These are phyloP conservation scores for Austroboletus niveus DNA, from an alignment of 1,284 basidiomycete genomes.

Conservation along the genomic window DNA sequence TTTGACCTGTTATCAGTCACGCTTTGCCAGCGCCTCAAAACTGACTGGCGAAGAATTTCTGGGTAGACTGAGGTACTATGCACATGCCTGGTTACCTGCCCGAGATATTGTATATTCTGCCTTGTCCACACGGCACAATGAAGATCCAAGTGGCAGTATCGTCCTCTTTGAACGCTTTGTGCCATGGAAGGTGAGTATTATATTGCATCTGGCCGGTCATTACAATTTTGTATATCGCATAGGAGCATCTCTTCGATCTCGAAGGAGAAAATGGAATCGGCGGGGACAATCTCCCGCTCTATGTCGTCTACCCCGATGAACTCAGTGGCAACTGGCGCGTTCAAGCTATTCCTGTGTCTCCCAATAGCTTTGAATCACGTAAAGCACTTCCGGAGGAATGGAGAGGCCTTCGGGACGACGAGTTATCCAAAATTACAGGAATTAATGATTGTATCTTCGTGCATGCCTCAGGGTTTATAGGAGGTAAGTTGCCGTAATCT, in stretches of 20 bases:
- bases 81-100: conserved; percentile 91
- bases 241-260: conserved; percentile 92
- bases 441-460: conserved; percentile 89
- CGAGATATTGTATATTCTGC: conserved; percentile 77
- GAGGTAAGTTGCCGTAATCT: conserved; percentile 53
- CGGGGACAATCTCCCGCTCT: conserved; percentile 60
- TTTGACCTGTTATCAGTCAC: conserved; percentile 44
- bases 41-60: conserved; percentile 90
- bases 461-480: conserved; percentile 95
- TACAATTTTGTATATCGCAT: conserved; percentile 4
- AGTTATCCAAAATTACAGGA: conserved; percentile 71
- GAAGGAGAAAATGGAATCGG: conserved; percentile 58
- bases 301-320: conserved; percentile 92
- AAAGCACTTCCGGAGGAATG: conserved; percentile 92
- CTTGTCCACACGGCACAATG: conserved; percentile 58
- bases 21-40: conserved; percentile 78
- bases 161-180: conserved; percentile 80
- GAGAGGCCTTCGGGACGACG: conserved; percentile 89
- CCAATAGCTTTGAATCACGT: conserved; percentile 87
- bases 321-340: conserved; percentile 82
- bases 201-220: neutral
- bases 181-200: conserved; percentile 74
- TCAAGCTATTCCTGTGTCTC: conserved; percentile 84
- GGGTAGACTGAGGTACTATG: conserved; percentile 78
- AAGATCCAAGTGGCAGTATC: conserved; percentile 76